phyloP scores from a whole-genome alignment of 148 eudicot genomes.

The Rhododendron ovatum region DNA sequence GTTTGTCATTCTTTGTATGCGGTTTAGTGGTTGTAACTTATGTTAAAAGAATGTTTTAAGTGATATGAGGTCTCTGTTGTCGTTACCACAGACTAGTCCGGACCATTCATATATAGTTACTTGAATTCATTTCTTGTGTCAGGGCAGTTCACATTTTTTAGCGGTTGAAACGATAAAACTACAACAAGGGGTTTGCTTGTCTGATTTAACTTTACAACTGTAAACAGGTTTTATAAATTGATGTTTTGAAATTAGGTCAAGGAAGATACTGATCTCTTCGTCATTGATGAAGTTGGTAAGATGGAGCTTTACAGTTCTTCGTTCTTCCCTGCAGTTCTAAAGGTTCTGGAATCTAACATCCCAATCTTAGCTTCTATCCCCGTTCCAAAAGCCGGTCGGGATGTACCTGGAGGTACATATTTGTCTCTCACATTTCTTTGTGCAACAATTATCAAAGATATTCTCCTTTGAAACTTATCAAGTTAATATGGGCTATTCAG shows the following conservation, averaged over 20 bases:
- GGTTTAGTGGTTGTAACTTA: not conserved
- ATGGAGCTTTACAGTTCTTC: slow-evolving; percentile 90
- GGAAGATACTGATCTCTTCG: slow-evolving; percentile 74
- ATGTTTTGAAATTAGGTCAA: slow-evolving; percentile 45
- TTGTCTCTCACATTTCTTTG: not conserved
- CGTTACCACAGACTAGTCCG: not conserved
- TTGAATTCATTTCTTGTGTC: not conserved
- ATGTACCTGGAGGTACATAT: slow-evolving; percentile 78
- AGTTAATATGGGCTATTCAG: not conserved
- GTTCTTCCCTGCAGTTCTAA: slow-evolving; percentile 82
- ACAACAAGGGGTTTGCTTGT: not conserved
- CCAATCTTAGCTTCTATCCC: slow-evolving; percentile 87
- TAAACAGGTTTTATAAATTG: not conserved
- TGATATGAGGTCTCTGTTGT: not conserved
- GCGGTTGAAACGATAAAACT: not conserved
- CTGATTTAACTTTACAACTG: not conserved
- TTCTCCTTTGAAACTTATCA: not conserved
- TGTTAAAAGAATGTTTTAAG: not conserved
- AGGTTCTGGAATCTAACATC: slow-evolving; percentile 63
- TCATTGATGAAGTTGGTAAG: slow-evolving; percentile 92
- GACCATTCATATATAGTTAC: not conserved
- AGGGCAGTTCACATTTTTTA: not conserved
- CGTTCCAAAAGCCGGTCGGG: slow-evolving; percentile 64
- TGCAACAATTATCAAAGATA: not conserved
- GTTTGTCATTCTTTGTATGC: not conserved